These are phyloP conservation scores for Cordyceps cateniannulata DNA, from an alignment of 2,329 filamentous ascomycete genomes.

Conservation along the genomic window DNA sequence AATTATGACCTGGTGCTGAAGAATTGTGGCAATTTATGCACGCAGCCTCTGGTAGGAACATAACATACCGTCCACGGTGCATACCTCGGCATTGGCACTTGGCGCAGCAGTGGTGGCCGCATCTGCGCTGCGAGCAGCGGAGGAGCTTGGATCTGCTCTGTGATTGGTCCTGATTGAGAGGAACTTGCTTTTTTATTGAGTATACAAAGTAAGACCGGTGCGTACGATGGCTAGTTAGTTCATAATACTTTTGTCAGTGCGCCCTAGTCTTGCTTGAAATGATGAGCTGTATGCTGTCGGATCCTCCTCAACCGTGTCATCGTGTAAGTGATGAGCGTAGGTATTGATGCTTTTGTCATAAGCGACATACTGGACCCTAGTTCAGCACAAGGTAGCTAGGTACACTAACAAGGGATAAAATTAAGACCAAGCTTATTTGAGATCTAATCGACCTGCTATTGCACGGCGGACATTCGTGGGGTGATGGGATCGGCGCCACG, in stretches of 20 bases:
- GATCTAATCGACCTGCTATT: neutral
- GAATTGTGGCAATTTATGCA: neutral
- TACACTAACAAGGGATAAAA: neutral
- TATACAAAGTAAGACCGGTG: neutral
- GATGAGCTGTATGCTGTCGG: neutral
- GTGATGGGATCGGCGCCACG: neutral
- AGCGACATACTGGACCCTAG: neutral
- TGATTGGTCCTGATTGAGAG: neutral
- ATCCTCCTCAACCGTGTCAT: neutral
- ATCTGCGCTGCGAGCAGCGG: neutral
- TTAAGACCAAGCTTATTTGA: neutral
- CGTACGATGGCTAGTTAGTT: neutral
- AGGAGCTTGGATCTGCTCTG: constrained; percentile 2
- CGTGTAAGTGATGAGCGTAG: neutral
- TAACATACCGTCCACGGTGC: neutral
- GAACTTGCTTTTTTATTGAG: neutral
- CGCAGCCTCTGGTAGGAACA: neutral
- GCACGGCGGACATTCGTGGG: neutral
- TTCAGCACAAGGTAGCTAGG: neutral
- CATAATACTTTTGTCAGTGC: too few species aligned
- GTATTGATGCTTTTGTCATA: neutral
- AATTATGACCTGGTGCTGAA: neutral
- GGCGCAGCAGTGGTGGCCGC: neutral
- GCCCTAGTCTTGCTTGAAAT: neutral
- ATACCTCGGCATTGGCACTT: constrained; percentile 3